phyloP scores from a whole-genome alignment of 352 stramenopile species.

The Phytophthora ohioensis region DNA sequence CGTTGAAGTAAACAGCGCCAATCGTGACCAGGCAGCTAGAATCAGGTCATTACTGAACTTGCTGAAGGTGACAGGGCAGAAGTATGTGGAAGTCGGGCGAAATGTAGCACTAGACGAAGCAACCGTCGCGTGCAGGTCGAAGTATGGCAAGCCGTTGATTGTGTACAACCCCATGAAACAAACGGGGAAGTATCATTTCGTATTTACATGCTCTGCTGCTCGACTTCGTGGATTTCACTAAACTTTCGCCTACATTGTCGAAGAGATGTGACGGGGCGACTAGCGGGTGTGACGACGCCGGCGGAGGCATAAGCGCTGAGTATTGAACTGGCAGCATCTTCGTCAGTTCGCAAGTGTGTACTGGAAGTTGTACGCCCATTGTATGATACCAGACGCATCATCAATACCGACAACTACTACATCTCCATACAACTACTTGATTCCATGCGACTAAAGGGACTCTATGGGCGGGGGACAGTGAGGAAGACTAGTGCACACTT shows the following conservation, averaged over 20 bases:
- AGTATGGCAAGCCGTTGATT: constrained; percentile 9
- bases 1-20: constrained; percentile 10
- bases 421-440: too few relatives aligned
- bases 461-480: too few relatives aligned
- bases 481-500: too few relatives aligned
- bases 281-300: not conserved
- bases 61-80: not conserved
- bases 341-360: not conserved
- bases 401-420: too few relatives aligned
- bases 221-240: constrained; percentile 38
- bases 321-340: not conserved
- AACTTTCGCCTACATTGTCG: constrained; percentile 38
- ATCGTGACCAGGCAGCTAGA: constrained; percentile 8
- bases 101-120: constrained; percentile 1
- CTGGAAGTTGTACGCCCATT: not conserved
- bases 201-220: constrained; percentile 26
- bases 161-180: constrained; percentile 27
- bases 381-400: not conserved
- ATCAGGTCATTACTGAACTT: not conserved
- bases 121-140: constrained; percentile 13
- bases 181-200: constrained; percentile 28
- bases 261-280: not conserved
- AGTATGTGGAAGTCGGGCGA: not conserved
- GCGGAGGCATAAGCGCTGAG: not conserved
- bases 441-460: too few relatives aligned